Evolutionary conservation across 176 grass and related monocot species (phyloP), one percentile per base, ranked within the genome.

Genomic region (Hsuehochloa calcarea): DNA sequence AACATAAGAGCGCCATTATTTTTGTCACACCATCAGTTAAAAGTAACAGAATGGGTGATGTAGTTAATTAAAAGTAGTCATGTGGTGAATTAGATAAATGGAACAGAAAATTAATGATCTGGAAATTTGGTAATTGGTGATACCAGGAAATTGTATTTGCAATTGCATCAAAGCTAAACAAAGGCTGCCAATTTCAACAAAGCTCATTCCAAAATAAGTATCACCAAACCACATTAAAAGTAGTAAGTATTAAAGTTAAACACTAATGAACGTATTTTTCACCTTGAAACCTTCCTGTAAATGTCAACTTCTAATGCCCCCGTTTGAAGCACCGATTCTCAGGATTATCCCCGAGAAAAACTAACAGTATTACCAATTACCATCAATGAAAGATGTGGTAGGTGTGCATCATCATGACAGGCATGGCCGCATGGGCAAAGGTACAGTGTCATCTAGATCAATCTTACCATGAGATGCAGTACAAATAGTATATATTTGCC

Each of bases 11-110:
- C 34, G 65, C 20, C 8, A 10, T 68, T 65, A 35, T 69, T 64
- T 55, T 11, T 49, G 17, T 20, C 16, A 39, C 2, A 25, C 43
- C 61, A 27, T 68, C 59, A 80, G 19, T 64, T 55, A 37, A 90
- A 90, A 78, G n/a, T 51, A 80, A 16, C 66, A 23, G 22, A 23
- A 59, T 13, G 46, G 34, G 29, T 65, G 70, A 26, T 29, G 39
- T 47, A 52, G 27, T 46, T 34, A 45, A 37, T 51, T 20, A 35
- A 45, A 71, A 37, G 19, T 23, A 38, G 8, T 45, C 38, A 80
- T 50, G n/a, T 68, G n/a, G 16, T 65, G 4, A 13, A 76, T 75
- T 26, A 78, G 52, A 40, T 26, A 79, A 77, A 63, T 79, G 55
- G 22, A 63, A 71, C 41, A 70, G 10, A 8, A 64, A 63, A 75